Evolutionary conservation across 371 early-diverging fungal species (phyloP), one percentile per base, ranked within the genome.

Genomic region (Mucor plumbeus): DNA sequence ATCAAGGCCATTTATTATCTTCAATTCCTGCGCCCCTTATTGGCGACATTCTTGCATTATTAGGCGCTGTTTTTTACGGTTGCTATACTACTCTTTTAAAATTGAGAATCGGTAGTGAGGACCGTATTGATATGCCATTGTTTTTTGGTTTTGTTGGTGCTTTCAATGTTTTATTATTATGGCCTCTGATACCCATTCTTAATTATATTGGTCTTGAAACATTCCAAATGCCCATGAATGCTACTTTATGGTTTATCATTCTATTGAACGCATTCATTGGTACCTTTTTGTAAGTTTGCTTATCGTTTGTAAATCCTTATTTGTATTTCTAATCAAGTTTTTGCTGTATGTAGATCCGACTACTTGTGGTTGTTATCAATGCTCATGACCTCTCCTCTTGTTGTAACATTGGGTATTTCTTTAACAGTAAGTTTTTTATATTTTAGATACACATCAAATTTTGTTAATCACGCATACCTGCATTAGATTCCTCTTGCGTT

Each of bases 61-160:
- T 83, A 43, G 88, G 92, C 9, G 92, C 93, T 1, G 60, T 91
- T 6, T 87, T 93, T 50, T 94, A 94, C 67, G 92, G 91, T 4
- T 85, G 86, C 64, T 92, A 94, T 74, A 88, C 90, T 0, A 87
- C 86, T 5, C 71, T 92, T 17, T 75, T 94, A n/a, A 93, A 93
- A 57, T 65, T 85, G 26, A 82, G 74, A 55, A 86, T 92, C 59
- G 85, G 85, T 41, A 84, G 87, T 65, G 92, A 92, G 74, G 81
- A 79, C 19, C 79, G 89, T 21, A 74, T 94, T 43, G 82, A 90
- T 66, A 86, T 89, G 82, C 78, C 88, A 8, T 69, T 91, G 48
- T 94, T 94, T 64, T 89, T 94, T 74, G 94, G 94, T 13, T 87
- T 86, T 50, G 92, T 94, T 7, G 94, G 94, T 5, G 65, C 90